Evolutionary conservation across 805 yeast genomes (phyloP), one percentile per base, ranked within the genome.

Genomic region (Torulaspora franciscae): DNA sequence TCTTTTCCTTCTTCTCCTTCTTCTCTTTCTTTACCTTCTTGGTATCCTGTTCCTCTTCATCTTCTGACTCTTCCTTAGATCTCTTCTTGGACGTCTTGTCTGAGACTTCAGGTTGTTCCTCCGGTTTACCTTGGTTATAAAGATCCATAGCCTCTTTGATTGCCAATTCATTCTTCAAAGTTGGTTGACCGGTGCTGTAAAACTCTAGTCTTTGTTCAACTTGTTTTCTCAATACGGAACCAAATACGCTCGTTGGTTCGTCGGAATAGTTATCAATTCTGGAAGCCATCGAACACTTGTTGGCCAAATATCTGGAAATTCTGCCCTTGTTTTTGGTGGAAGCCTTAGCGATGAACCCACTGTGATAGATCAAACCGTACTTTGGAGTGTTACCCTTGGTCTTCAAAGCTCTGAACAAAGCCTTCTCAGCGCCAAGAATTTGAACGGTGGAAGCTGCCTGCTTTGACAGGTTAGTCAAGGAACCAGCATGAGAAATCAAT

Each of bases 361-460:
- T 86, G 73, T 90, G 96, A 76, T 90, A 89, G 62, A 89, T 87
- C 66, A 89, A 79, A 64, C 97, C 97, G 69, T 89, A 89, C 69
- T 89, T 89, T 57, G 97, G 97, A 57, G 97, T 89, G 73, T 90
- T 87, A 68, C 95, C 95, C 73, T 89, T 89, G 53, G 96, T 90
- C 76, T 89, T 89, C 68, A 89, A 79, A 52, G 97, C 97, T 72
- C 96, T 82, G 77, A 89, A 89, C 56, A 89, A 76, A 43, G 96
- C 96, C 79, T 89, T 89, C 73, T 89, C 97, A 60, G 97, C 96
- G 72, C 97, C 97, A 65, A 89, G 77, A 59, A 89, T 89, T 77
- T 93, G 99, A 49, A 93, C 97, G 48, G 99, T 93, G 19, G 99
- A 93, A 46, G 99, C 99, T 62, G 99, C 98, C 74, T 90, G 96